These are phyloP conservation scores for Penicillium longicatenatum DNA, from an alignment of 495 filamentous ascomycete genomes.

Conservation along the genomic window DNA sequence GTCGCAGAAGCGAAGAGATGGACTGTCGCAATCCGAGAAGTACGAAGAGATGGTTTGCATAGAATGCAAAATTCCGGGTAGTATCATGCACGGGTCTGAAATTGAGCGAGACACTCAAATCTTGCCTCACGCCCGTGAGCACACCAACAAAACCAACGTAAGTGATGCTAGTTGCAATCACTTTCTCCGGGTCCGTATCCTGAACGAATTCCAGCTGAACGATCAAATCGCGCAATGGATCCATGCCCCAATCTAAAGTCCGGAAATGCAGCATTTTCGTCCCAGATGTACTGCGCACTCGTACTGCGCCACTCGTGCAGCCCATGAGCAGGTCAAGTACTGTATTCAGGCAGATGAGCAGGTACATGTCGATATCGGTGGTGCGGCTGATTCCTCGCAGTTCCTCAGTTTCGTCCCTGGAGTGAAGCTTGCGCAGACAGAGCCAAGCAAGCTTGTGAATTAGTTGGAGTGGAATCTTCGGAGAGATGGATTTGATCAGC, in stretches of 20 bases:
- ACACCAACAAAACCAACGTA: slow-evolving; percentile 67
- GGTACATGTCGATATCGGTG: slow-evolving; percentile 56
- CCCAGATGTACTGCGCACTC: slow-evolving; percentile 19
- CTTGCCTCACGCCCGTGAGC: slow-evolving; percentile 58
- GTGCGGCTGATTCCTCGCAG: slow-evolving; percentile 56
- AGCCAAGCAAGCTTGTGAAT: slow-evolving; percentile 43
- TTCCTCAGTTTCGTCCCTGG: slow-evolving; percentile 61
- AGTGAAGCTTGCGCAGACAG: slow-evolving; percentile 51
- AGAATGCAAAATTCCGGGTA: slow-evolving; percentile 42
- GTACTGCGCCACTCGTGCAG: slow-evolving; percentile 61
- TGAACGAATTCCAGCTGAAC: slow-evolving; percentile 60
- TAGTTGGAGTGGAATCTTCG: slow-evolving; percentile 24
- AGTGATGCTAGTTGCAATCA: slow-evolving; percentile 59
- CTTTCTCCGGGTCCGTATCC: slow-evolving; percentile 28
- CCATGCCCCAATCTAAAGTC: slow-evolving; percentile 71
- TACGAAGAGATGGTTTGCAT: slow-evolving; percentile 54
- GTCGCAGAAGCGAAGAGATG: slow-evolving; percentile 55
- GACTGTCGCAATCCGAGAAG: slow-evolving; percentile 59
- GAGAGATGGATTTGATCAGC: slow-evolving; percentile 28
- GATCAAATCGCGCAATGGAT: slow-evolving; percentile 54
- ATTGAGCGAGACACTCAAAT: slow-evolving; percentile 64
- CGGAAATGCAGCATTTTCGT: slow-evolving; percentile 62
- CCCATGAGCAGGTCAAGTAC: slow-evolving; percentile 66
- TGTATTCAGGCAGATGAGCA: slow-evolving; percentile 63
- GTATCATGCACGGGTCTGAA: slow-evolving; percentile 59